Conservation (phyloP, 2,329 filamentous ascomycete species). For the Neofusicoccum cordaticola region DNA sequence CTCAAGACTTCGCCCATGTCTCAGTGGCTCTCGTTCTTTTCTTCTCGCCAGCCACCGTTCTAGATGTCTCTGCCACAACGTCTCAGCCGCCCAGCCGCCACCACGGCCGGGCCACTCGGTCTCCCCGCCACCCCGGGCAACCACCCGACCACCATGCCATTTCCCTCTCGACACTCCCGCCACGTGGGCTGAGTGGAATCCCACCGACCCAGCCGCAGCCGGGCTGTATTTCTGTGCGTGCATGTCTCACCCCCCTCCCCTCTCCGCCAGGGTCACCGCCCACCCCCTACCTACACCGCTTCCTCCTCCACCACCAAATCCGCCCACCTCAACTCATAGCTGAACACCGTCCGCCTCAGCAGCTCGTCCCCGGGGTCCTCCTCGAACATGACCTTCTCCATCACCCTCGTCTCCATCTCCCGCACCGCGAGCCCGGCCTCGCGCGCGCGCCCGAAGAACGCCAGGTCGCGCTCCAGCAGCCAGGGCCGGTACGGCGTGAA, state of each 20-base stretch:
- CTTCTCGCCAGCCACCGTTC: too few relatives aligned
- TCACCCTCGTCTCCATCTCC: slow-evolving; percentile 75
- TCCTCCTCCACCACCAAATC: slow-evolving; percentile 22
- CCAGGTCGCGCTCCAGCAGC: slow-evolving; percentile 79
- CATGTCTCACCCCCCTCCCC: too few relatives aligned
- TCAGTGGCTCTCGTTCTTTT: neutral
- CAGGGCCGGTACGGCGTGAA: slow-evolving; percentile 94
- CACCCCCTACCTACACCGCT: neutral
- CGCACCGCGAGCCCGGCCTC: slow-evolving; percentile 65
- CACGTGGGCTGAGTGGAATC: neutral
- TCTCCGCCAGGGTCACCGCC: too few relatives aligned
- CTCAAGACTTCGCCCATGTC: neutral
- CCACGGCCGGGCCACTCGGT: too few relatives aligned
- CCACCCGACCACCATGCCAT: neutral
- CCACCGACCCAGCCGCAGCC: neutral
- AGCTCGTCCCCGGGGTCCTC: slow-evolving; percentile 83
- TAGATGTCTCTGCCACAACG: neutral
- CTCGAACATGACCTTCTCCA: slow-evolving; percentile 87
- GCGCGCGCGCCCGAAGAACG: slow-evolving; percentile 77
- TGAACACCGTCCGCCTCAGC: slow-evolving; percentile 77
- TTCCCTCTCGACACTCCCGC: neutral
- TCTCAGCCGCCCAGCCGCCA: neutral
- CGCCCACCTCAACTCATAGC: slow-evolving; percentile 69
- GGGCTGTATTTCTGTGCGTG: neutral
- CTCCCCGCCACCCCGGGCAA: too few relatives aligned